These are phyloP conservation scores for Leccinum pachyderme DNA, from an alignment of 1,284 basidiomycete species.

Conservation along the genomic window DNA sequence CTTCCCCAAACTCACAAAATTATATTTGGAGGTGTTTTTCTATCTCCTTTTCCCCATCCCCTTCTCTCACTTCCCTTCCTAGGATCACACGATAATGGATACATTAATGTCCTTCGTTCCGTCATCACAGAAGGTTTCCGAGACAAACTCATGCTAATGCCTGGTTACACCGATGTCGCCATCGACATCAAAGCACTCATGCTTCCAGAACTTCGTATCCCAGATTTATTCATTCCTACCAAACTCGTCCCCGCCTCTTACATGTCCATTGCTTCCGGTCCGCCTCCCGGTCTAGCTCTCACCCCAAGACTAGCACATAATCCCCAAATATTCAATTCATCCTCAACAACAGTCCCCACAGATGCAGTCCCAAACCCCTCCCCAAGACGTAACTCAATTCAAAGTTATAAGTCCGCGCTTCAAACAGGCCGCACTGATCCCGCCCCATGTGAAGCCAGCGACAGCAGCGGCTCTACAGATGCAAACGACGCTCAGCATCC, in stretches of 20 bases:
- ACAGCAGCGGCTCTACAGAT: conserved; percentile 36
- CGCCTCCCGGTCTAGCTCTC: conserved; percentile 28
- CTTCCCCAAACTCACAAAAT: conserved; percentile 60
- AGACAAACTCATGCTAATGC: conserved; percentile 65
- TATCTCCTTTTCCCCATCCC: conserved; percentile 2
- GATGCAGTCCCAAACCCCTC: conserved; percentile 16
- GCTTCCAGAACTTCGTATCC: conserved; percentile 53
- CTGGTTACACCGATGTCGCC: conserved; percentile 61
- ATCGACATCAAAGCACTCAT: conserved; percentile 54
- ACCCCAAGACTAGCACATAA: conserved; percentile 14
- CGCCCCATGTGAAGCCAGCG: conserved; percentile 25
- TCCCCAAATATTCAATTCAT: conserved; percentile 18
- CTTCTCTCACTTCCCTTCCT: conserved; percentile 2
- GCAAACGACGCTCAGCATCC: conserved; percentile 29
- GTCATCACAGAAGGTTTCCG: conserved; percentile 62
- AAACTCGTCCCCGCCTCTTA: conserved; percentile 41
- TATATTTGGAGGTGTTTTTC: conserved; percentile 55
- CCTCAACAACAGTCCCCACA: conserved; percentile 3
- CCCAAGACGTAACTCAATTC: conserved; percentile 29
- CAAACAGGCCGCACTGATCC: conserved; percentile 24
- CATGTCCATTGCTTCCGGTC: conserved; percentile 22
- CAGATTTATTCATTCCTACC: conserved; percentile 60
- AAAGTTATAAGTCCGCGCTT: conserved; percentile 33
- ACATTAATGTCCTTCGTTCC: conserved; percentile 59
- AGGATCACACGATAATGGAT: conserved; percentile 76